These are phyloP conservation scores for Nemania bipapillata DNA, from an alignment of 2,329 filamentous ascomycete species.

Conservation along the genomic window DNA sequence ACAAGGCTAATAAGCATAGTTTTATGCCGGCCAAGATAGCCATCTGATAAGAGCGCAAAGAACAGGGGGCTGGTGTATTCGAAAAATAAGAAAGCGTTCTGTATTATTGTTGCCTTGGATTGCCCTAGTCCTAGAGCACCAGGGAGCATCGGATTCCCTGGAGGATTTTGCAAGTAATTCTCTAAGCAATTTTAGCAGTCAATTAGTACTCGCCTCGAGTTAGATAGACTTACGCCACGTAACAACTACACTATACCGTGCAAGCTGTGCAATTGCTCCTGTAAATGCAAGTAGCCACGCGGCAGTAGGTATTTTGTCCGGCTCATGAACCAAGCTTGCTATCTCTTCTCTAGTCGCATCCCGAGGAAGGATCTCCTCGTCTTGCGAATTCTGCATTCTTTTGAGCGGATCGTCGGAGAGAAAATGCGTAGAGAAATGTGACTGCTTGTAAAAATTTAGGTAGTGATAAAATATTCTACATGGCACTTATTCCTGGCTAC, in stretches of 20 bases:
- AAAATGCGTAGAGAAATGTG: neutral
- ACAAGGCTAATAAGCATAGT: slow-evolving; percentile 19
- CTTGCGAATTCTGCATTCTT: neutral
- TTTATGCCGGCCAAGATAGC: slow-evolving; percentile 22
- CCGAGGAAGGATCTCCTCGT: neutral
- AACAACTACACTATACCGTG: slow-evolving; percentile 14
- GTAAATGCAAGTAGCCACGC: slow-evolving; percentile 29
- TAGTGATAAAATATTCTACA: no score
- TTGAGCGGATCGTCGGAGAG: neutral
- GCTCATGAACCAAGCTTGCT: neutral
- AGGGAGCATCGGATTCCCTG: slow-evolving; percentile 47
- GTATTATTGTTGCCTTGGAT: slow-evolving; percentile 59
- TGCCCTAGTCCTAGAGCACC: slow-evolving; percentile 64
- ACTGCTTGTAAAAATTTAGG: neutral
- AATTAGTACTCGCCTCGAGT: neutral
- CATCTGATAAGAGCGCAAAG: slow-evolving; percentile 22
- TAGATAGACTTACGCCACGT: slow-evolving; percentile 25
- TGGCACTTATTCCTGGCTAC: no score
- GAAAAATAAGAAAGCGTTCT: slow-evolving; percentile 60
- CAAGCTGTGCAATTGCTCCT: slow-evolving; percentile 25
- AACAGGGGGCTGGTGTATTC: neutral
- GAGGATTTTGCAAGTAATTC: slow-evolving; percentile 28
- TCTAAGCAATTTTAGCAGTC: slow-evolving; percentile 5
- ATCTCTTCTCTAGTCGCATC: slow-evolving; percentile 9
- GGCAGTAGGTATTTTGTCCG: slow-evolving; percentile 10